Percentiles rank a stretch among this genome's conserved stretches.
These are phyloP conservation scores for Simmondsia chinensis DNA, from an alignment of 148 eudicot genomes.

Conservation along the genomic window DNA sequence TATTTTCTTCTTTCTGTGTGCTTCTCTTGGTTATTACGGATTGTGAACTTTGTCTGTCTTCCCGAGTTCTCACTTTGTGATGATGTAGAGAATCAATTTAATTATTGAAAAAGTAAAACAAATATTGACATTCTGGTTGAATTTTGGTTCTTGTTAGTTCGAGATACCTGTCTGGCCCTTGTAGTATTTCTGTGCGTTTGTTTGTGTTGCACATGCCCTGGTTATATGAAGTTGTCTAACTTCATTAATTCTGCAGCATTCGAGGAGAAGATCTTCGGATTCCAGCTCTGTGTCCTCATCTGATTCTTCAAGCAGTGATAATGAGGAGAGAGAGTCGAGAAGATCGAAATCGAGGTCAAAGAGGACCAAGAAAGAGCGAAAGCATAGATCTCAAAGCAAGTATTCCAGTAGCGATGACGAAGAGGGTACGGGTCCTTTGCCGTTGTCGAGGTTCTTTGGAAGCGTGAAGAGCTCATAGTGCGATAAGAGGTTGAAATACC, in stretches of 20 bases:
- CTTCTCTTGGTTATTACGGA: no score
- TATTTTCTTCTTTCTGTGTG: no score
- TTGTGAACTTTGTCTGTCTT: no score
- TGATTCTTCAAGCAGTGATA: conserved; percentile 82
- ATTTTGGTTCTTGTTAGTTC: no score
- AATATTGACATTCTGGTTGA: no score
- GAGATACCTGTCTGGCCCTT: no score
- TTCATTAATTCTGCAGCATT: conserved; percentile 45
- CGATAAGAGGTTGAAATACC: no score
- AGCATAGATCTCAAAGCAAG: conserved; percentile 65
- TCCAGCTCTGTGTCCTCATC: conserved; percentile 71
- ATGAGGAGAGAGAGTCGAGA: conserved; percentile 67
- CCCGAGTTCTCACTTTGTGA: no score
- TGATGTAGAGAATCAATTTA: no score
- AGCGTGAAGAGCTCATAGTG: conserved; percentile 52
- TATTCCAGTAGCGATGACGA: conserved; percentile 36
- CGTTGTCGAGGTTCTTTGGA: conserved; percentile 94
- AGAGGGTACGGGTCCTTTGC: conserved; percentile 67
- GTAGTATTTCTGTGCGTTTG: no score
- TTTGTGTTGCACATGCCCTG: not conserved
- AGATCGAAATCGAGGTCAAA: conserved; percentile 66
- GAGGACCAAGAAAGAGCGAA: conserved; percentile 61
- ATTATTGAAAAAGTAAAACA: no score
- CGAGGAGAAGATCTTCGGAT: conserved; percentile 68
- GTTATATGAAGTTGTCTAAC: no score